Conservation (phyloP, 2,329 filamentous ascomycete species). For the Exophiala phaeomuriformis region DNA sequence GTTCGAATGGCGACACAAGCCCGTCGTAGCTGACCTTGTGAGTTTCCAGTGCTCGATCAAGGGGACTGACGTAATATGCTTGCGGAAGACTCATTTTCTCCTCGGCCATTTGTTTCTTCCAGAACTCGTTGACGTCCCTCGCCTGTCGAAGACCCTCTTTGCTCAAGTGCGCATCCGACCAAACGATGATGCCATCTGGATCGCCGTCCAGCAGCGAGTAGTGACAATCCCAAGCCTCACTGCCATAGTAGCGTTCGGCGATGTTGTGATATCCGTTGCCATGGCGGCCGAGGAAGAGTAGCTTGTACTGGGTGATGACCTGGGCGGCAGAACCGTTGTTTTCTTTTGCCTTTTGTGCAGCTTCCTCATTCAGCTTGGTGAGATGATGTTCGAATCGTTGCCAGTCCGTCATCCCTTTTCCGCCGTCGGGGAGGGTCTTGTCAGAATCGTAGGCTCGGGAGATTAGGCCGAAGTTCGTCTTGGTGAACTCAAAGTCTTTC, state of each 20-base stretch:
- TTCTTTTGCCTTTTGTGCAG: constrained; percentile 23
- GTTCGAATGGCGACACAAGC: constrained; percentile 43
- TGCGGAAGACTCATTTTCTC: constrained; percentile 48
- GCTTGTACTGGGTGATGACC: constrained; percentile 40
- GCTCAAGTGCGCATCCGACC: constrained; percentile 55
- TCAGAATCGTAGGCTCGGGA: constrained; percentile 40
- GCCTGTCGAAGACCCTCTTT: constrained; percentile 48
- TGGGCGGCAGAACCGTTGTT: neutral
- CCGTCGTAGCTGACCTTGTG: constrained; percentile 46
- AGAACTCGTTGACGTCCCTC: constrained; percentile 41
- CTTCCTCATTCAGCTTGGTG: constrained; percentile 38
- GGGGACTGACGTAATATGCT: constrained; percentile 51
- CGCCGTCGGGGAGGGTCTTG: constrained; percentile 17
- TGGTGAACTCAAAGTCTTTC: constrained; percentile 40
- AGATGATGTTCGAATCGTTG: constrained; percentile 47
- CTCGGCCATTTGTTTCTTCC: constrained; percentile 42
- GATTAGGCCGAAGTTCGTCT: constrained; percentile 45
- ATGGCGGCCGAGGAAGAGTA: constrained; percentile 55
- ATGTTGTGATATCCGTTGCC: constrained; percentile 58
- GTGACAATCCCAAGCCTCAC: constrained; percentile 54
- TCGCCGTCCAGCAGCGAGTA: constrained; percentile 51
- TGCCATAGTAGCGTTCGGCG: constrained; percentile 53
- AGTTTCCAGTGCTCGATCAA: constrained; percentile 52
- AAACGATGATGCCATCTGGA: constrained; percentile 44
- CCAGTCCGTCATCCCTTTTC: constrained; percentile 46